phyloP scores from a whole-genome alignment of 352 stramenopile genomes.

The Phytophthora meadii region DNA sequence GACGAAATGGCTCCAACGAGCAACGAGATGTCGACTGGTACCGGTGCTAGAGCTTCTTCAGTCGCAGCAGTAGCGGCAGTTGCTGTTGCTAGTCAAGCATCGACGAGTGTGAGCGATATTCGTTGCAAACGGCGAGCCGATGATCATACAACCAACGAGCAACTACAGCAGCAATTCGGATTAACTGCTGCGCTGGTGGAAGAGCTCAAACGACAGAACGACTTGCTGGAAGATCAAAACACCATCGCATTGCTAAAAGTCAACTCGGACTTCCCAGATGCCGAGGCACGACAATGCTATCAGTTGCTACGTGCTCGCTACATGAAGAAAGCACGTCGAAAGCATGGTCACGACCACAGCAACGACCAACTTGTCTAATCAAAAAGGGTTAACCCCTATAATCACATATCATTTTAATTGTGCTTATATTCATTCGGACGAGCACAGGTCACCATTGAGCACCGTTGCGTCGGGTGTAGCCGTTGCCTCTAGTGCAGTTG shows the following conservation, averaged over 20 bases:
- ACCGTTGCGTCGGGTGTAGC: too few species aligned
- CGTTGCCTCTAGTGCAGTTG: too few species aligned
- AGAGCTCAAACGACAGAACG: conserved; percentile 66
- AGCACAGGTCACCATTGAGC: too few species aligned
- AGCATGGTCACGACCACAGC: conserved; percentile 15
- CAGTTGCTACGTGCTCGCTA: conserved; percentile 56
- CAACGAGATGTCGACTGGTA: background rate
- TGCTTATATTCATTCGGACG: too few species aligned
- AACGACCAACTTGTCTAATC: background rate
- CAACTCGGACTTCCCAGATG: conserved; percentile 58
- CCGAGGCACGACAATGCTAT: conserved; percentile 60
- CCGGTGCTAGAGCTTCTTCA: background rate
- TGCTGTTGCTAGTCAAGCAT: conserved; percentile 13
- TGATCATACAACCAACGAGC: conserved; percentile 5
- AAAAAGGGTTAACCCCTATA: too few species aligned
- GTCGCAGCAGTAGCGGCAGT: conserved; percentile 13
- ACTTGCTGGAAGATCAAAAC: conserved; percentile 81
- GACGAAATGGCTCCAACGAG: conserved; percentile 9
- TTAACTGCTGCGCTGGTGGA: conserved; percentile 49
- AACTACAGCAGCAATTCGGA: conserved; percentile 28
- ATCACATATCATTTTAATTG: too few species aligned
- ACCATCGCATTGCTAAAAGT: conserved; percentile 68
- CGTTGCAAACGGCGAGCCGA: conserved; percentile 29
- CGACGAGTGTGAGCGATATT: conserved; percentile 4
- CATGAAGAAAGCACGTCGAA: conserved; percentile 58